Evolutionary conservation across 2,329 filamentous ascomycete genomes (phyloP).

Genomic region (Alternaria panax): DNA sequence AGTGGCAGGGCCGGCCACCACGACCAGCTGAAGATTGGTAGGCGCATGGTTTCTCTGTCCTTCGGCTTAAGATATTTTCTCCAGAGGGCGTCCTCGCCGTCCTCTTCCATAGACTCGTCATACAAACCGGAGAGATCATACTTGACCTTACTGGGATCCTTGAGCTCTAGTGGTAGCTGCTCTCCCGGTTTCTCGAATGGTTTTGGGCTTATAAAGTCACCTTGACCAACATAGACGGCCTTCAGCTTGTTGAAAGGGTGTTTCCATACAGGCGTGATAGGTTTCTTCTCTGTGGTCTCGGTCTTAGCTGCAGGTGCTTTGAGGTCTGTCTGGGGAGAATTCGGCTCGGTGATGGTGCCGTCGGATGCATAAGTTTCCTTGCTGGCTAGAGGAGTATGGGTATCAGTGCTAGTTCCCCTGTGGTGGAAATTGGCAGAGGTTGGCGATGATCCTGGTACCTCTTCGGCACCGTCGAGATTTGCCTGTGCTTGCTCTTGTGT

Average conservation of each 20-base stretch:
- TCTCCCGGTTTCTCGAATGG: slow-evolving; percentile 51
- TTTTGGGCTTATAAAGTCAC: slow-evolving; percentile 54
- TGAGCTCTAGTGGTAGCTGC: slow-evolving; percentile 43
- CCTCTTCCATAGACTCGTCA: slow-evolving; percentile 41
- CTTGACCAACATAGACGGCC: slow-evolving; percentile 27
- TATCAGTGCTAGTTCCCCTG: slow-evolving; percentile 43
- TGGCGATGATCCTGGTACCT: slow-evolving; percentile 34
- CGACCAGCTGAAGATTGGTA: slow-evolving; percentile 61
- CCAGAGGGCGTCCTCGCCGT: slow-evolving; percentile 67
- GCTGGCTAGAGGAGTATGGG: slow-evolving; percentile 38
- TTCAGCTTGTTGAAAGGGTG: slow-evolving; percentile 35
- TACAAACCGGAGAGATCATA: slow-evolving; percentile 43
- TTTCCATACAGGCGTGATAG: slow-evolving; percentile 23
- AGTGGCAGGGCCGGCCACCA: slow-evolving; percentile 84
- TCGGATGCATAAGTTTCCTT: slow-evolving; percentile 38
- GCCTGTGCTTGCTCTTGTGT: slow-evolving; percentile 18
- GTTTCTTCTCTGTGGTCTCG: slow-evolving; percentile 18
- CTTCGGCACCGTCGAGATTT: slow-evolving; percentile 29
- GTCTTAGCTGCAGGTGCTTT: slow-evolving; percentile 28
- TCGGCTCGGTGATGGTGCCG: slow-evolving; percentile 28
- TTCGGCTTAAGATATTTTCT: slow-evolving; percentile 80
- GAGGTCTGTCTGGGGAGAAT: slow-evolving; percentile 31
- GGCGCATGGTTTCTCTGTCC: slow-evolving; percentile 82
- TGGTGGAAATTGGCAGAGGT: slow-evolving; percentile 35
- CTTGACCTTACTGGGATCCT: slow-evolving; percentile 35